These are phyloP conservation scores for Hymenoscyphus occultus DNA, from an alignment of 2,329 filamentous ascomycete species.

Conservation along the genomic window DNA sequence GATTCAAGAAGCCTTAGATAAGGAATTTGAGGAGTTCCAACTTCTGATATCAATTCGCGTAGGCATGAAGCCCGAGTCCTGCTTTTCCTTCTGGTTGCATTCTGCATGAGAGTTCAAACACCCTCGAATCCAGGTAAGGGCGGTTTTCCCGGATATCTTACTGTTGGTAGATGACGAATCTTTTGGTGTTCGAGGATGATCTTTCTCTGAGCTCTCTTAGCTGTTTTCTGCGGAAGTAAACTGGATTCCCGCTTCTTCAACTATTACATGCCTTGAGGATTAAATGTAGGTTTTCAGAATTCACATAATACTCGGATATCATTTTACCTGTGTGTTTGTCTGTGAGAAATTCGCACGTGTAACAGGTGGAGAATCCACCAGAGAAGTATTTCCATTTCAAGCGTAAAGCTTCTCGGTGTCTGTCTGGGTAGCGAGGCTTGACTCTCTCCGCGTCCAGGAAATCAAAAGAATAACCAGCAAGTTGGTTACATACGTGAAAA, in stretches of 20 bases:
- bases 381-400: background rate
- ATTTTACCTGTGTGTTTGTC: background rate
- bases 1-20: background rate
- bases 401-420: background rate
- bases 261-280: background rate
- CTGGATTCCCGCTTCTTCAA: background rate
- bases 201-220: background rate
- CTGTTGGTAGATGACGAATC: background rate
- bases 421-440: background rate
- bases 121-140: background rate
- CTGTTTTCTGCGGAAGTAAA: background rate
- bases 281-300: background rate
- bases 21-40: background rate
- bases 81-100: background rate
- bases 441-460: background rate
- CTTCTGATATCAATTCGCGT: background rate
- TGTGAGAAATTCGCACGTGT: background rate
- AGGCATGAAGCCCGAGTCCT: background rate
- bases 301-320: too few relatives aligned
- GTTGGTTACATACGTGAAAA: background rate
- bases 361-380: background rate
- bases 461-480: background rate
- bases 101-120: background rate
- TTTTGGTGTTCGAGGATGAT: background rate
- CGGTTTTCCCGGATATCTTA: background rate